These are phyloP conservation scores for Aspergillus brunneoviolaceus DNA, from an alignment of 2,329 filamentous ascomycete species.

Conservation along the genomic window DNA sequence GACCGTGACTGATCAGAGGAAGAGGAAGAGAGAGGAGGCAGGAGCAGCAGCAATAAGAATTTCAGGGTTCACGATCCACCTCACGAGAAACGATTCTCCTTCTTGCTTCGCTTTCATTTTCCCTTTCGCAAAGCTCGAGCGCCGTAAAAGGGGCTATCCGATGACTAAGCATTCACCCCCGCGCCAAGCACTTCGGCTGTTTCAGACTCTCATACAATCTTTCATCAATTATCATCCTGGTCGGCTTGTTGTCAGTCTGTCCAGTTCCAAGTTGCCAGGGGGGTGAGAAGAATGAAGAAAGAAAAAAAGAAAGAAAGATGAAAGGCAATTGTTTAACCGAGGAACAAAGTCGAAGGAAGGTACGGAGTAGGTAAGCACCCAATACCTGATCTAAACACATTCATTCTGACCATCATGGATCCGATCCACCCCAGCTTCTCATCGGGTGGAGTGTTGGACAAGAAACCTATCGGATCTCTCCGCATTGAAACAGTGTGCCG, in stretches of 20 bases:
- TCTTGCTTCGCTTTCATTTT: conserved; percentile 1
- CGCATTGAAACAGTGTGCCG: neutral
- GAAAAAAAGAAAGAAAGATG: neutral
- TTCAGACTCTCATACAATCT: conserved; percentile 15
- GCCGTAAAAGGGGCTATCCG: conserved; percentile 38
- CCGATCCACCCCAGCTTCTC: neutral
- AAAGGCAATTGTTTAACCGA: neutral
- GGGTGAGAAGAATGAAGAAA: neutral
- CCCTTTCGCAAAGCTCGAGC: conserved; percentile 1
- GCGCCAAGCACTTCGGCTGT: conserved; percentile 20
- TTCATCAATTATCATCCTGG: neutral
- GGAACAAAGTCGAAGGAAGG: too few relatives aligned
- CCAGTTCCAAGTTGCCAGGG: neutral
- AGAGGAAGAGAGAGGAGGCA: neutral
- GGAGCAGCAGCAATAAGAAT: conserved; percentile 5
- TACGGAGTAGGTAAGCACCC: neutral
- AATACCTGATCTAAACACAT: neutral
- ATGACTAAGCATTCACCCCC: conserved; percentile 31
- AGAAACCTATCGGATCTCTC: neutral
- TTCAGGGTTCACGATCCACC: conserved; percentile 24
- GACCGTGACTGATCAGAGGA: neutral
- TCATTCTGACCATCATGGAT: neutral
- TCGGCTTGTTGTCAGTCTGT: neutral
- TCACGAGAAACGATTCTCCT: conserved; percentile 12
- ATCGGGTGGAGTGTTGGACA: neutral